These are phyloP conservation scores for Leccinum solheimii DNA, from an alignment of 1,284 basidiomycete species.

Conservation along the genomic window DNA sequence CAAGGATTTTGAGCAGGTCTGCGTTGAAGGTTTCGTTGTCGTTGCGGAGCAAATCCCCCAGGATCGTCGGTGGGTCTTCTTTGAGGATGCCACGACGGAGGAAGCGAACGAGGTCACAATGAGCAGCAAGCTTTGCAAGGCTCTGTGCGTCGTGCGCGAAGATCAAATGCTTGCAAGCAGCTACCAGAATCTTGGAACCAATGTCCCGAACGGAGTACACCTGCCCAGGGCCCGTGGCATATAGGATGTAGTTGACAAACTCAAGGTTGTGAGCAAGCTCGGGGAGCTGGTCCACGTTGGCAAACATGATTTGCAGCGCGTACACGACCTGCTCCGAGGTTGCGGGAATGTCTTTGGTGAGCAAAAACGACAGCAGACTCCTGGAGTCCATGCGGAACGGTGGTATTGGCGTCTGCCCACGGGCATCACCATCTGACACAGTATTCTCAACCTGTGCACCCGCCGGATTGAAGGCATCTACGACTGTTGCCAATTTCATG, in stretches of 20 bases:
- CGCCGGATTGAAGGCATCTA: not conserved
- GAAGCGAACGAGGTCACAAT: constrained; percentile 4
- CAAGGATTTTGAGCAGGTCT: not conserved
- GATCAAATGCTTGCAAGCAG: constrained; percentile 1
- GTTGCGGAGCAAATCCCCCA: not conserved
- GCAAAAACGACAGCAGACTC: constrained; percentile 6
- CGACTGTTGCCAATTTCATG: constrained; percentile 1
- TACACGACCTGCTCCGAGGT: constrained; percentile 2
- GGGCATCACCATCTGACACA: not conserved
- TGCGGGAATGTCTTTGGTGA: not conserved
- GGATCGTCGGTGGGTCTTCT: constrained; percentile 4
- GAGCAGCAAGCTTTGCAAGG: not conserved
- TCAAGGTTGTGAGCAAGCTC: constrained; percentile 1
- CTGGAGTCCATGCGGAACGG: not conserved
- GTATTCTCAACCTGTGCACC: not conserved
- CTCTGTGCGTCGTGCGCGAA: not conserved
- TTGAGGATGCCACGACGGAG: constrained; percentile 3
- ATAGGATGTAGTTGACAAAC: constrained; percentile 13
- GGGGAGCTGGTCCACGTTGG: constrained; percentile 4
- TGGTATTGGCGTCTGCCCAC: not conserved
- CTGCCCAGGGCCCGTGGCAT: constrained; percentile 2
- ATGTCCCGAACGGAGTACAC: constrained; percentile 2
- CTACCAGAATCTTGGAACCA: constrained; percentile 1
- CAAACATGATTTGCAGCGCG: constrained; percentile 3
- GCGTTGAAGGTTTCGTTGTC: constrained; percentile 3